These are phyloP conservation scores for Arachnomyces sp. DNA, from an alignment of 2,329 filamentous ascomycete genomes.

Conservation along the genomic window DNA sequence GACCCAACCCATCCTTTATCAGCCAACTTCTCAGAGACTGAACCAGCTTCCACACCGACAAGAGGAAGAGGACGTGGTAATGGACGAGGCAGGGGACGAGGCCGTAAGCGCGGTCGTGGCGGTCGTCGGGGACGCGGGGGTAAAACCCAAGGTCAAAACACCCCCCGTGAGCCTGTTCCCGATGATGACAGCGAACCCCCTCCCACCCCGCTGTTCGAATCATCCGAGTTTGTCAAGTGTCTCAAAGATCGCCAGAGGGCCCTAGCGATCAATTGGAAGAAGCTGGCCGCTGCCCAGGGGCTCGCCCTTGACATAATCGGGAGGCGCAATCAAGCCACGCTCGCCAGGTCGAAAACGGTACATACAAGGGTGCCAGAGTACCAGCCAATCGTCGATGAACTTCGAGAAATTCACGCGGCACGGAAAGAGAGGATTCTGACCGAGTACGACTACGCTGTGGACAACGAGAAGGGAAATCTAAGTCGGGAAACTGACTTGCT, in stretches of 20 bases:
- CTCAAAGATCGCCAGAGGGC: constrained; percentile 36
- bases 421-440: constrained; percentile 22
- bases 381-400: constrained; percentile 25
- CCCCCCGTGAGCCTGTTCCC: constrained; percentile 22
- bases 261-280: constrained; percentile 34
- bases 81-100: constrained; percentile 18
- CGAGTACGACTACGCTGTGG: constrained; percentile 28
- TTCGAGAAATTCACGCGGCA: constrained; percentile 22
- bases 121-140: constrained; percentile 25
- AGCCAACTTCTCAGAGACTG: too few relatives aligned
- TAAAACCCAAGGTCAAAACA: constrained; percentile 15
- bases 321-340: constrained; percentile 29
- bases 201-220: too few relatives aligned
- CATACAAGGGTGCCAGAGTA: constrained; percentile 35
- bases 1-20: too few relatives aligned
- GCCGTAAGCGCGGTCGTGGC: constrained; percentile 23
- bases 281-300: constrained; percentile 33
- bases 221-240: constrained; percentile 26
- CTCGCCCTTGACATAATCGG: constrained; percentile 34
- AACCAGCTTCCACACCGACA: constrained; percentile 8
- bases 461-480: constrained; percentile 16
- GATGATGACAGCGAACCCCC: constrained; percentile 23
- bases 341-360: constrained; percentile 34
- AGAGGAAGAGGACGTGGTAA: constrained; percentile 25
- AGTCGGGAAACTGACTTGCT: too few relatives aligned